Percentiles rank a stretch among this genome's conserved stretches.
phyloP scores from a whole-genome alignment of 164 flowering plant genomes.

The Kingdonia uniflora region DNA sequence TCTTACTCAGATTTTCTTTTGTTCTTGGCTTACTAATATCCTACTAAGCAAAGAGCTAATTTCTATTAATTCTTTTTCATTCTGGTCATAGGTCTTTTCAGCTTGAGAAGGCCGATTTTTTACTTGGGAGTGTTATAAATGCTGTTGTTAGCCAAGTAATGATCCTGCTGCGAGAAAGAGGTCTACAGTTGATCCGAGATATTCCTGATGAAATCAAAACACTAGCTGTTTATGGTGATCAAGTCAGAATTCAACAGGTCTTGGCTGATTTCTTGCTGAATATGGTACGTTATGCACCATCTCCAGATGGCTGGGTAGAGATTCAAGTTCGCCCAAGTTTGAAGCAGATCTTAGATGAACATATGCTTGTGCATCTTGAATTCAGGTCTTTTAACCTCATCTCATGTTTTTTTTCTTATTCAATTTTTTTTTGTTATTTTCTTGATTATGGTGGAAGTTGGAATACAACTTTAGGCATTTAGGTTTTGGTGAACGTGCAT shows the following conservation, averaged over 20 bases:
- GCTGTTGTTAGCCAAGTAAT: slow-evolving; percentile 93
- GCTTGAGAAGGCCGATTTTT: slow-evolving; percentile 64
- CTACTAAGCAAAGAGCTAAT: not conserved
- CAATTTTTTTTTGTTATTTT: not conserved
- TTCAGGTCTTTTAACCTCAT: slow-evolving; percentile 50
- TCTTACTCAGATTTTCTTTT: too few relatives aligned
- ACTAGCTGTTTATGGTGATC: slow-evolving; percentile 71
- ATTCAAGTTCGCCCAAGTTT: slow-evolving; percentile 62
- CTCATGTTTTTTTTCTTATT: too few relatives aligned
- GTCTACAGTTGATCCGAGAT: slow-evolving; percentile 68
- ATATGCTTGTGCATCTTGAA: slow-evolving; percentile 40
- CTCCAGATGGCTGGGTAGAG: slow-evolving; percentile 94
- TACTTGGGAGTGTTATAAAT: slow-evolving; percentile 72
- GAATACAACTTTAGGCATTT: too few relatives aligned
- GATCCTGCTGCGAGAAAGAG: slow-evolving; percentile 63
- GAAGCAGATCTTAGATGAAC: slow-evolving; percentile 42
- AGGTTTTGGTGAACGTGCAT: too few relatives aligned
- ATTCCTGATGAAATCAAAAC: slow-evolving; percentile 86
- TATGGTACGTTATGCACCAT: slow-evolving; percentile 73
- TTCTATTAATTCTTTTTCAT: not conserved
- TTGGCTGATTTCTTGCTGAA: slow-evolving; percentile 72
- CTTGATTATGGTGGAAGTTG: not conserved
- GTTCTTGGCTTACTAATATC: too few relatives aligned
- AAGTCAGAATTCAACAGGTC: slow-evolving; percentile 76
- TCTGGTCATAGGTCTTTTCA: slow-evolving; percentile 47